A percentile compares a stretch with the other conserved stretches of the same genome.
Evolutionary conservation across 78 protist genomes (phyloP).

Genomic region (Chrysochromulina parva): DNA sequence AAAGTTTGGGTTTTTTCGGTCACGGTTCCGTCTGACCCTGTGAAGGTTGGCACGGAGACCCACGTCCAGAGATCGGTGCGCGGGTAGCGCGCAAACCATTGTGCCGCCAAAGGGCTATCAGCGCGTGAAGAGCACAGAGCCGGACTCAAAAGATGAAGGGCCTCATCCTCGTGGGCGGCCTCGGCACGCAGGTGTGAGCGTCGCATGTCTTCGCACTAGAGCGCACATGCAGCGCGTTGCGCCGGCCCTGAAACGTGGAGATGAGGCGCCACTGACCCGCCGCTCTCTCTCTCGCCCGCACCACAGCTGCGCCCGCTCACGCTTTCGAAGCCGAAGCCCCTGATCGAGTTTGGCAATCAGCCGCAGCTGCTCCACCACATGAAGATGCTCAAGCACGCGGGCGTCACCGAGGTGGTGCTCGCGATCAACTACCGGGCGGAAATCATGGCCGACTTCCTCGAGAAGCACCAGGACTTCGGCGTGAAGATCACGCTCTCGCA

Average conservation of each 20-base stretch:
- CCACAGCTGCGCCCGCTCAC: conserved; percentile 93
- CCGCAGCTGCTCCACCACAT: conserved; percentile 92
- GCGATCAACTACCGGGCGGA: conserved; percentile 91
- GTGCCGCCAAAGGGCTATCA: no score
- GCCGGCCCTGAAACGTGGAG: no score
- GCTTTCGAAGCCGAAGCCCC: conserved; percentile 91
- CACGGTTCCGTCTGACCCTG: no score
- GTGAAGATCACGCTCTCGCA: conserved; percentile 75
- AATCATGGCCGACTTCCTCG: conserved; percentile 60
- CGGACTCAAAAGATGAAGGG: conserved; percentile 70
- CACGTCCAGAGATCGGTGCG: no score
- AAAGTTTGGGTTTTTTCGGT: no score
- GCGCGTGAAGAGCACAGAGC: no score
- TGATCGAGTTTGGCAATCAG: conserved; percentile 88
- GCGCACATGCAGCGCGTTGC: no score
- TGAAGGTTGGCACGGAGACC: no score
- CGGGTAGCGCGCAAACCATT: no score
- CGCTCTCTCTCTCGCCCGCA: conserved; percentile 48
- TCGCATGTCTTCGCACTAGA: no score
- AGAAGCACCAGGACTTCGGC: conserved; percentile 26
- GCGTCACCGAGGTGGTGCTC: conserved; percentile 85
- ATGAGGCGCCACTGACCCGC: conserved; percentile 83
- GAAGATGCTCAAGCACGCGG: conserved; percentile 80
- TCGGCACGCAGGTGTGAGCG: conserved; percentile 63
- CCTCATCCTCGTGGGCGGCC: conserved; percentile 95